phyloP scores from a whole-genome alignment of 176 grass and related monocot species.

The Calamus simplicifolius region DNA sequence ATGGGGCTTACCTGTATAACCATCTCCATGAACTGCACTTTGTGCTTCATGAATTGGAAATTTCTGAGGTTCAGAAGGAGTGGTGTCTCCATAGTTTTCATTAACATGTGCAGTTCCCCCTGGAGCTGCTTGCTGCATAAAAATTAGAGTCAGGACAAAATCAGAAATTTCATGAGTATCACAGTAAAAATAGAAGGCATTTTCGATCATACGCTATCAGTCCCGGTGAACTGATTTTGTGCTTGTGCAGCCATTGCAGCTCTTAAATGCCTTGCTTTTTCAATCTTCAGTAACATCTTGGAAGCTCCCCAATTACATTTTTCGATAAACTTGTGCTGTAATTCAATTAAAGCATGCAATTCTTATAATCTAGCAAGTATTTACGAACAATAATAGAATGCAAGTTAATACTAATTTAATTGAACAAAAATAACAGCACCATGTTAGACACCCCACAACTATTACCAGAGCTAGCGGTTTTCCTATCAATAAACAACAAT shows the following conservation, averaged over 20 bases:
- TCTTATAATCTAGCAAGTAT: too few species aligned
- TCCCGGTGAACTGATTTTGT: slow-evolving; percentile 32
- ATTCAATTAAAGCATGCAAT: slow-evolving; percentile 7
- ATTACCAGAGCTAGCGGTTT: too few species aligned
- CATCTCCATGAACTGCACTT: slow-evolving; percentile 25
- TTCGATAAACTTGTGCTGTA: slow-evolving; percentile 97
- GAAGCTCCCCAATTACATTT: slow-evolving; percentile 87
- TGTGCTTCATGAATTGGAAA: slow-evolving; percentile 21
- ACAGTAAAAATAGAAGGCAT: neutral
- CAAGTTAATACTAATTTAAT: too few species aligned
- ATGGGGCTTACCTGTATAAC: slow-evolving; percentile 21
- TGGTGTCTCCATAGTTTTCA: slow-evolving; percentile 55
- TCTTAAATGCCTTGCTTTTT: slow-evolving; percentile 79
- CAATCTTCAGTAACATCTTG: slow-evolving; percentile 92
- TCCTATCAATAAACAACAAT: too few species aligned
- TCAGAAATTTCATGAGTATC: too few species aligned
- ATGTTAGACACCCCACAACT: too few species aligned
- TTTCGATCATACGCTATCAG: slow-evolving; percentile 46
- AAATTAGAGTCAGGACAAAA: slow-evolving; percentile 9
- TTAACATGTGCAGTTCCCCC: slow-evolving; percentile 44
- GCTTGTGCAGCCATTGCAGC: slow-evolving; percentile 38
- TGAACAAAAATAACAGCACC: too few species aligned
- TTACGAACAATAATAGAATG: too few species aligned
- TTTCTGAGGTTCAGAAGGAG: slow-evolving; percentile 44
- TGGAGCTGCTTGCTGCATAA: slow-evolving; percentile 31